Evolutionary conservation across 768 basidiomycete genomes (phyloP).

Genomic region (Chlorophyllum brunneum): DNA sequence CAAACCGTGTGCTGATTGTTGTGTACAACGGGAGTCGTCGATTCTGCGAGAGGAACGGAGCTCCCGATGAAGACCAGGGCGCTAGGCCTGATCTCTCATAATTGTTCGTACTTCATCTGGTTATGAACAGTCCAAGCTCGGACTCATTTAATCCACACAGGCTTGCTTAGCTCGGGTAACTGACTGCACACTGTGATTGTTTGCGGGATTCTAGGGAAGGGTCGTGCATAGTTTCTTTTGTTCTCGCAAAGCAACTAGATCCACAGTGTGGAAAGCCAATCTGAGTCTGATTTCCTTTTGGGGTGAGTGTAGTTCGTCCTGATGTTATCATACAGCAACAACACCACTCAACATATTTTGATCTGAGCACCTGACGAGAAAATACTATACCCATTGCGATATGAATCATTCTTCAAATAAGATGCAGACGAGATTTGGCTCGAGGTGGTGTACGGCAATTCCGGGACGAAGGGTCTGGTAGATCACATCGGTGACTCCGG

Average conservation of each 20-base stretch:
- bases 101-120: not conserved
- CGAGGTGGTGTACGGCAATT: not conserved
- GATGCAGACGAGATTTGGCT: not conserved
- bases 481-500: conserved; percentile 6
- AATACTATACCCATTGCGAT: conserved; percentile 1
- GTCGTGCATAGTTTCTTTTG: conserved; percentile 8
- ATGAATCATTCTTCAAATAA: not conserved
- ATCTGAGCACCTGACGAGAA: not conserved
- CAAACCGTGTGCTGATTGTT: not conserved
- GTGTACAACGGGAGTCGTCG: not conserved
- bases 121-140: conserved; percentile 1
- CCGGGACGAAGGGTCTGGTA: not conserved
- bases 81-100: not conserved
- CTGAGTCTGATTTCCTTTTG: conserved; percentile 8
- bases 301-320: conserved; percentile 5
- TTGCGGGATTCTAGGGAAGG: not conserved
- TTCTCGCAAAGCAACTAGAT: conserved; percentile 6
- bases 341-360: not conserved
- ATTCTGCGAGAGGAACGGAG: conserved; percentile 1
- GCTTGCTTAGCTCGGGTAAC: not conserved
- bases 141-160: conserved; percentile 1
- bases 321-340: not conserved
- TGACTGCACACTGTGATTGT: not conserved
- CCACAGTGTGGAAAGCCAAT: conserved; percentile 5
- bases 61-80: not conserved